phyloP scores from a whole-genome alignment of 495 filamentous ascomycete genomes.

The Penicillium diatomitis region DNA sequence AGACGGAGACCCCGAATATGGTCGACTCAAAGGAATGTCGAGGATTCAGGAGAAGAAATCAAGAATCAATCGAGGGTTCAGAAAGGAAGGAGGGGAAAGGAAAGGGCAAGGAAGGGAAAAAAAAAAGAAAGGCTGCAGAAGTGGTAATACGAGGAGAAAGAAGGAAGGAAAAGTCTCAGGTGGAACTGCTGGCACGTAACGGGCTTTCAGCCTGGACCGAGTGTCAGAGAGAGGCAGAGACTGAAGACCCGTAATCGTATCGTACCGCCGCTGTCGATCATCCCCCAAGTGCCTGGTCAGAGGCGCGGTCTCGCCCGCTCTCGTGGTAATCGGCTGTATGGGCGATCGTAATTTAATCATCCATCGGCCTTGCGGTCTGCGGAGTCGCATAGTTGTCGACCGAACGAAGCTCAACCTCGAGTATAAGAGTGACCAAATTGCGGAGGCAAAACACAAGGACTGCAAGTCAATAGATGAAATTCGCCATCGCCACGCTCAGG shows the following conservation, averaged over 20 bases:
- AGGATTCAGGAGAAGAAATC: not conserved
- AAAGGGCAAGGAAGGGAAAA: constrained; percentile 9
- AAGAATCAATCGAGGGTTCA: not conserved
- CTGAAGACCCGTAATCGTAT: constrained; percentile 6
- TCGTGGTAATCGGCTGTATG: not conserved
- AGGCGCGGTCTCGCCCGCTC: constrained; percentile 14
- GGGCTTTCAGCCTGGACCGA: constrained; percentile 10
- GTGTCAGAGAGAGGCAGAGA: constrained; percentile 7
- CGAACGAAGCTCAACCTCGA: no score
- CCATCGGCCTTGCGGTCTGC: not conserved
- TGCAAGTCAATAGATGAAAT: no score
- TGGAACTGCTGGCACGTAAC: constrained; percentile 1
- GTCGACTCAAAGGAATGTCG: not conserved
- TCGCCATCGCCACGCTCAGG: no score
- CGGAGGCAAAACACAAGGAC: no score
- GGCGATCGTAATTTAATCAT: not conserved
- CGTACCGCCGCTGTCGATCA: constrained; percentile 17
- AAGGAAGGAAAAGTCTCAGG: constrained; percentile 15
- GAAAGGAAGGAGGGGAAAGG: constrained; percentile 1
- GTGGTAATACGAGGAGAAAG: constrained; percentile 12
- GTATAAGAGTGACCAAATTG: no score
- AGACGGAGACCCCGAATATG: not conserved
- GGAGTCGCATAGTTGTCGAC: no score
- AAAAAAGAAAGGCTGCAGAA: constrained; percentile 10
- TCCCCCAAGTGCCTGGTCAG: constrained; percentile 1